Base-by-base conservation (phyloP, 2,329 filamentous ascomycete genomes). In the Fusarium tanahbumbuense region DNA sequence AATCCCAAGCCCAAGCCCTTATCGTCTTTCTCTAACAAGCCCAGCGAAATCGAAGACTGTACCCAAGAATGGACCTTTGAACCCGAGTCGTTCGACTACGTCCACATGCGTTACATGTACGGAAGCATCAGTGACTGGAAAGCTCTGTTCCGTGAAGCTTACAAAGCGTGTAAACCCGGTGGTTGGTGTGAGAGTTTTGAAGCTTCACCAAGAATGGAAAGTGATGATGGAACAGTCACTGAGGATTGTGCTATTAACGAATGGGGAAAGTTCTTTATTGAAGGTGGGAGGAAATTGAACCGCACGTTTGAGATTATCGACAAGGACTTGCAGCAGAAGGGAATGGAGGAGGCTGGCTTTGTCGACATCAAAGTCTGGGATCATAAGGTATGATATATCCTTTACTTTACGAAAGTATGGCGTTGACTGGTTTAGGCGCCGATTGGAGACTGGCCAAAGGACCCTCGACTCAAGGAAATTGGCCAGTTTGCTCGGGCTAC, bases 41-140 rank as follows among this genome's bases (percentile, higher is more conserved):
- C 0, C 3, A 73, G 70, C 0, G 70, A 73, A 5, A 73, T 73
- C 22, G 70, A 81, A 78, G 50, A 80, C 76, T 67, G 77, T 61
- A 65, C 76, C 48, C 56, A 76, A 64, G 40, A 73, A 20, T 79
- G 77, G 77, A 78, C 76, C 1, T 78, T 73, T 5, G 46, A 60
- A 3, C 53, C 56, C 1, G 52, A 67, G 48, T 77, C 81, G 10
- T 88, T 89, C 70, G 88, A 91, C 76, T 88, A 85, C 64, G 85
- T 91, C 40, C 89, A 91, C 72, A 85, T 87, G 12, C 84, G 86
- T 32, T 82, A 86, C 66, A 78, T 91, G 60, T 80, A 84, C 1
- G 89, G 88, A 45, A 84, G 84, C 59, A 85, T 91, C 56, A 77
- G 80, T 6, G 87, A 89, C 67, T 90, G 88, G 78, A 81, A 82